Evolutionary conservation across 768 basidiomycete genomes (phyloP).

Genomic region (Leccinum arenicola): DNA sequence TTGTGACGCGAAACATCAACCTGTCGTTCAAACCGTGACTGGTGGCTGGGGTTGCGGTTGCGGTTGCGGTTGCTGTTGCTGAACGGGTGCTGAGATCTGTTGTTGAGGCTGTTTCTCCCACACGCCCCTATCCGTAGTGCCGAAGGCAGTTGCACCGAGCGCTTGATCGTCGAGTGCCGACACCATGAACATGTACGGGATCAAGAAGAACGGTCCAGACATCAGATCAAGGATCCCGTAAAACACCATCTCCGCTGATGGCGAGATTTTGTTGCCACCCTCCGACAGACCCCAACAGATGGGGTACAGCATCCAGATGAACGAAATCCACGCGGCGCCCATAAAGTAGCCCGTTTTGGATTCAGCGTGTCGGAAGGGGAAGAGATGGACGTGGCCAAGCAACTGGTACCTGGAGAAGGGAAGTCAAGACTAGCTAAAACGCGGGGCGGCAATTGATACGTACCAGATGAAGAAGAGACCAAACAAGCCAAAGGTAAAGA

Average conservation of each 20-base stretch:
- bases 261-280: constrained; percentile 48
- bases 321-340: constrained; percentile 45
- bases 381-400: constrained; percentile 26
- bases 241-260: constrained; percentile 52
- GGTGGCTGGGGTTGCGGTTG: background rate
- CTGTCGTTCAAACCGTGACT: background rate
- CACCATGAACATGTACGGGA: constrained; percentile 28
- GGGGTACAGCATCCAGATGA: constrained; percentile 58
- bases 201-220: constrained; percentile 38
- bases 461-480: constrained; percentile 51
- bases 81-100: background rate
- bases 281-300: constrained; percentile 56
- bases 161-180: background rate
- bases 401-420: constrained; percentile 27
- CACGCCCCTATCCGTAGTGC: constrained; percentile 3
- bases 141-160: constrained; percentile 11
- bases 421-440: background rate
- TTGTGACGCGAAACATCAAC: background rate
- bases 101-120: constrained; percentile 1
- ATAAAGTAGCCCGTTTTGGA: constrained; percentile 29
- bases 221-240: constrained; percentile 48
- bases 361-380: constrained; percentile 22
- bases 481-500: constrained; percentile 44
- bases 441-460: constrained; percentile 12
- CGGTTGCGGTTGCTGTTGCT: background rate